Evolutionary conservation across 164 flowering plant genomes (phyloP).

Genomic region (Amborella trichopoda): DNA sequence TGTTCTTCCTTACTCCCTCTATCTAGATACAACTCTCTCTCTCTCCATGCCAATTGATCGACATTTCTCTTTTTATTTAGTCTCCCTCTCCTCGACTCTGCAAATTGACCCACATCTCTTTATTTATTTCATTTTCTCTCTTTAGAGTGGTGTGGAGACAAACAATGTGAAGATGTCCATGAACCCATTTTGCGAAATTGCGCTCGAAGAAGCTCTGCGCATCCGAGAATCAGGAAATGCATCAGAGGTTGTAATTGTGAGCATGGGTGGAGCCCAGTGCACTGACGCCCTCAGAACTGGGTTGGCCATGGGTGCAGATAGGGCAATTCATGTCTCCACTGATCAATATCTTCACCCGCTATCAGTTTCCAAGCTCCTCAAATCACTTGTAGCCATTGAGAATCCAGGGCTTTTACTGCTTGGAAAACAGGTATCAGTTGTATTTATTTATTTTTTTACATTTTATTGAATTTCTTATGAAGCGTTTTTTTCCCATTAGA

Average conservation of each 20-base stretch:
- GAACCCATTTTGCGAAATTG: slow-evolving; percentile 98
- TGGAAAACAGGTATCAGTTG: slow-evolving; percentile 99
- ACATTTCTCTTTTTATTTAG: not conserved
- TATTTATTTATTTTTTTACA: too few relatives aligned
- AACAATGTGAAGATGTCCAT: slow-evolving; percentile 92
- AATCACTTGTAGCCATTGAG: slow-evolving; percentile 61
- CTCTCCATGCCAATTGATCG: too few relatives aligned
- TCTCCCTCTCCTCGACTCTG: not conserved
- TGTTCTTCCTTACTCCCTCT: too few relatives aligned
- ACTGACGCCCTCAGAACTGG: slow-evolving; percentile 87
- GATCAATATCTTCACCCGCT: slow-evolving; percentile 37
- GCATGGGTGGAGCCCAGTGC: slow-evolving; percentile 70
- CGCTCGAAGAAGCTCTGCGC: slow-evolving; percentile 82
- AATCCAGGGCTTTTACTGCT: slow-evolving; percentile 70
- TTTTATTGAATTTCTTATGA: too few relatives aligned
- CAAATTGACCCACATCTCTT: not conserved
- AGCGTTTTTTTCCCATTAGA: too few relatives aligned
- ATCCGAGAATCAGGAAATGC: slow-evolving; percentile 75
- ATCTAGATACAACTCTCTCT: too few relatives aligned
- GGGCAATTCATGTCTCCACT: slow-evolving; percentile 80
- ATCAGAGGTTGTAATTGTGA: slow-evolving; percentile 87
- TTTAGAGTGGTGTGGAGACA: slow-evolving; percentile 80
- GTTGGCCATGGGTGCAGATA: slow-evolving; percentile 94
- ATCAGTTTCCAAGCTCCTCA: slow-evolving; percentile 76
- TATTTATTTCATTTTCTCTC: not conserved